A percentile compares a stretch with the other conserved stretches of the same genome.
These are phyloP conservation scores for Colletotrichum magnum DNA, from an alignment of 2,329 filamentous ascomycete species.

Conservation along the genomic window DNA sequence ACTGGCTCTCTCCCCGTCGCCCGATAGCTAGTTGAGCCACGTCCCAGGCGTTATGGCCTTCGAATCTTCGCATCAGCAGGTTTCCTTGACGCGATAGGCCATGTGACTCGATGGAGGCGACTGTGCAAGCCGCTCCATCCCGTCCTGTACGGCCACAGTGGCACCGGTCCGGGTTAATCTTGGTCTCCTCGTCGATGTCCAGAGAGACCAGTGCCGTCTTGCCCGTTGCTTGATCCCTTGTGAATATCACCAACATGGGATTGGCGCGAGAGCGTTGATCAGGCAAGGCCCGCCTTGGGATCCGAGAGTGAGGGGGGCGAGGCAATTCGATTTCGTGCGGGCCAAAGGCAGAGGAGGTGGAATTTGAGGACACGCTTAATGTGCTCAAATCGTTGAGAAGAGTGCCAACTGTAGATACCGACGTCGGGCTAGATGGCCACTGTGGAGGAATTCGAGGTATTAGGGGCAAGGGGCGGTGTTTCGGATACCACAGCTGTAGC, in stretches of 20 bases:
- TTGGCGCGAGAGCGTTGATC: constrained; percentile 48
- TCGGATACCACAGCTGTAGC: constrained; percentile 52
- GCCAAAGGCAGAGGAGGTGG: constrained; percentile 30
- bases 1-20: constrained; percentile 28
- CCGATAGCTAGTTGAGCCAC: constrained; percentile 47
- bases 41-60: constrained; percentile 47
- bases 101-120: constrained; percentile 44
- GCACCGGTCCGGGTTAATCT: constrained; percentile 52
- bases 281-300: constrained; percentile 46
- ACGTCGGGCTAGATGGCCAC: constrained; percentile 14
- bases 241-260: constrained; percentile 53
- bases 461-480: constrained; percentile 35
- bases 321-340: constrained; percentile 33
- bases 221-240: constrained; percentile 42
- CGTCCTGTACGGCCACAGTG: constrained; percentile 48
- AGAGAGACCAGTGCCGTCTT: constrained; percentile 48
- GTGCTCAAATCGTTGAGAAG: constrained; percentile 35
- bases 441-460: not conserved
- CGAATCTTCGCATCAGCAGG: constrained; percentile 47
- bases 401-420: constrained; percentile 30
- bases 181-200: constrained; percentile 50
- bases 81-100: constrained; percentile 42
- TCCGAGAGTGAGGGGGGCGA: constrained; percentile 41
- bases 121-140: constrained; percentile 42
- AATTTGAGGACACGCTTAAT: constrained; percentile 31